These are phyloP conservation scores for Trichoderma simmonsii DNA, from an alignment of 2,329 filamentous ascomycete genomes.

Conservation along the genomic window DNA sequence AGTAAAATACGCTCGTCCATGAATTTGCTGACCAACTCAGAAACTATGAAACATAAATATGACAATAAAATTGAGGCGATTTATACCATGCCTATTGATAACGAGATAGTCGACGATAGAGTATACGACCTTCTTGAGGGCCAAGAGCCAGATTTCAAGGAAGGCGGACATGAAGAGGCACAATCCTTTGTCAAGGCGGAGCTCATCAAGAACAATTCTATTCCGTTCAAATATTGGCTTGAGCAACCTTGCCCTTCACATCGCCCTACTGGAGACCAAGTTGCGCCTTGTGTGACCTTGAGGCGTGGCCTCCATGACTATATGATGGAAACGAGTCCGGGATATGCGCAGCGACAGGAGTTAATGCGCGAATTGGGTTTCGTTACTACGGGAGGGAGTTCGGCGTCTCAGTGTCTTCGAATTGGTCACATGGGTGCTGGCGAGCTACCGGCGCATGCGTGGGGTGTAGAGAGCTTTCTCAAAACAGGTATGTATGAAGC, in stretches of 20 bases:
- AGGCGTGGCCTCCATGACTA: slow-evolving; percentile 13
- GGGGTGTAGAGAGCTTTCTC: slow-evolving; percentile 9
- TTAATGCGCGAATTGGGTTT: slow-evolving; percentile 2
- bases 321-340: neutral
- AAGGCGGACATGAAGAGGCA: neutral
- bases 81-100: slow-evolving; percentile 6
- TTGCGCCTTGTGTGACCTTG: neutral
- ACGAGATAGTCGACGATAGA: neutral
- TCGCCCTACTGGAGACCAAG: neutral
- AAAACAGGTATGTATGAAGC: neutral
- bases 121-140: slow-evolving; percentile 3
- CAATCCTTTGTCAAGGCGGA: neutral
- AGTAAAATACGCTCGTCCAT: neutral
- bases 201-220: slow-evolving; percentile 3
- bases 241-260: slow-evolving; percentile 6
- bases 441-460: neutral
- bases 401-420: neutral
- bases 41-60: slow-evolving; percentile 5
- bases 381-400: neutral
- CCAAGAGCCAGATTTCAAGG: neutral
- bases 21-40: neutral
- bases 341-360: neutral
- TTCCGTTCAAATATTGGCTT: slow-evolving; percentile 16
- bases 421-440: slow-evolving; percentile 7
- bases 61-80: neutral